Base-by-base conservation (phyloP, 352 stramenopile species). In the Globisporangium perplexum region DNA sequence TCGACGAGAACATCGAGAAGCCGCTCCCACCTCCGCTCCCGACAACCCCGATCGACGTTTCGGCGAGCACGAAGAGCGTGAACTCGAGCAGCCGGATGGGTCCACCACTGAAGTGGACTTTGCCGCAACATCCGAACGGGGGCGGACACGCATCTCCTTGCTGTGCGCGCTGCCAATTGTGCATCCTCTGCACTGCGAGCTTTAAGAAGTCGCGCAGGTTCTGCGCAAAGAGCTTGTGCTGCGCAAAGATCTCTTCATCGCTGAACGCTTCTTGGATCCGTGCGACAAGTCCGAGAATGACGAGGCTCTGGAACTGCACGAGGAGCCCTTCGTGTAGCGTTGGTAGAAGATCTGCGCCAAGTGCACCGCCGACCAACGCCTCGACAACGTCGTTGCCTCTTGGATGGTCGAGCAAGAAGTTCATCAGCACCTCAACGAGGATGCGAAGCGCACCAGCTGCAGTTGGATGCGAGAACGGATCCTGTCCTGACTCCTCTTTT, bases 121-220 rank as follows among this genome's bases (percentile, higher is more conserved):
- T 64, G 18, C 70, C 68, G 47, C 74, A 87, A 26, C 75, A 88
- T 35, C 52, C 60, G 57, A 86, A 77, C 2, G 58, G 50, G 17
- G 49, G 22, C 15, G 78, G 75, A 36, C 78, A 89, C 7, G 65
- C 70, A 38, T 88, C 75, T 3, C 79, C 75, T 28, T 88, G 71
- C 50, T 90, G 79, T 11, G 79, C 62, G 24, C 71, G 67, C 47
- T 90, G 79, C 79, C 77, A 90, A 31, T 66, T 68, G 23, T 85
- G 74, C 72, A 88, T 88, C 41, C 79, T 86, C 31, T 57, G 52
- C 24, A 87, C 67, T 4, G 67, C 64, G 36, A 87, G 63, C 28
- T 65, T 72, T 22, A 86, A 61, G 39, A 90, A 86, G 6, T 78
- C 71, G 24, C 78, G 76, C 24, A 88, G 59, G 46, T 87, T 90